These are phyloP conservation scores for Vachellia collinsii DNA, from an alignment of 306 rosid species.

Conservation along the genomic window DNA sequence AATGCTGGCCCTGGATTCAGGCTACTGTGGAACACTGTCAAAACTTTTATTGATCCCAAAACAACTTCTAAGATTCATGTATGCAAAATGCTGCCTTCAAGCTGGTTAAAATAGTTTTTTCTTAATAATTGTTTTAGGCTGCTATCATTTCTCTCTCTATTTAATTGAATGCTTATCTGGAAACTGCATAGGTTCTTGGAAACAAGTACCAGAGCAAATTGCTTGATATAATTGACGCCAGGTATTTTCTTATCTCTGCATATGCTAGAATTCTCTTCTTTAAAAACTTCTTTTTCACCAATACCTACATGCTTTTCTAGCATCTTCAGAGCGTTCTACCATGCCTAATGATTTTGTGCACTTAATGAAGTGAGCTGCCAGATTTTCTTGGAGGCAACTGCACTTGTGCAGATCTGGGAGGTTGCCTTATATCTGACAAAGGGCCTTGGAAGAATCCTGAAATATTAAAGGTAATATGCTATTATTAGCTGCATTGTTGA, in stretches of 20 bases:
- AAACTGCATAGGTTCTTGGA: slow-evolving; percentile 79
- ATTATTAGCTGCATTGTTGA: slow-evolving; percentile 12
- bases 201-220: slow-evolving; percentile 92
- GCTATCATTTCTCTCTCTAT: slow-evolving; percentile 27
- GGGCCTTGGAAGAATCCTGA: slow-evolving; percentile 98
- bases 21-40: slow-evolving; percentile 85
- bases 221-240: slow-evolving; percentile 88
- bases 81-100: slow-evolving; percentile 39
- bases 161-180: slow-evolving; percentile 18
- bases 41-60: slow-evolving; percentile 90
- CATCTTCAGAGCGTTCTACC: slow-evolving; percentile 11
- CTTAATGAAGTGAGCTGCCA: slow-evolving; percentile 84
- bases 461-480: slow-evolving; percentile 72
- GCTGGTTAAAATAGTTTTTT: background rate
- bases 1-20: slow-evolving; percentile 99
- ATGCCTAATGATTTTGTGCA: slow-evolving; percentile 36
- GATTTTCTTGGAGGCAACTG: slow-evolving; percentile 94
- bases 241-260: slow-evolving; percentile 55
- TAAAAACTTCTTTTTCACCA: background rate
- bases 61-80: slow-evolving; percentile 98
- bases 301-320: slow-evolving; percentile 18
- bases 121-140: slow-evolving; percentile 28
- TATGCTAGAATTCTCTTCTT: background rate
- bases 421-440: slow-evolving; percentile 94
- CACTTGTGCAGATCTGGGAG: slow-evolving; percentile 86